phyloP scores from a whole-genome alignment of 257 asterid genomes.

The Capsicum chinense region DNA sequence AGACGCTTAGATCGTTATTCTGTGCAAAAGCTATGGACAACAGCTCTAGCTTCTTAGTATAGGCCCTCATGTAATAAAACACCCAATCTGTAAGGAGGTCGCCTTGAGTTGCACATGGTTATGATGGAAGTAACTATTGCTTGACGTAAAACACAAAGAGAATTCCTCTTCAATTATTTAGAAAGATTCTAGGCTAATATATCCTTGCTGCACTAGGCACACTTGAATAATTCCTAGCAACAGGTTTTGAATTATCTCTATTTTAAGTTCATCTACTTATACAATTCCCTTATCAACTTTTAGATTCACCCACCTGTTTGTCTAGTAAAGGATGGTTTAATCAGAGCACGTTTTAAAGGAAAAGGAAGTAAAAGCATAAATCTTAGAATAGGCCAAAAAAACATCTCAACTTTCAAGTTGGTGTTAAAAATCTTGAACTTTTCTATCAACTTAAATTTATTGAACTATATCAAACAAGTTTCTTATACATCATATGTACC shows the following conservation, averaged over 20 bases:
- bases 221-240: slow-evolving; percentile 45
- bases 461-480: slow-evolving; percentile 58
- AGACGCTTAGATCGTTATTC: no score
- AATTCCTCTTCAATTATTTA: no score
- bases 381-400: not conserved
- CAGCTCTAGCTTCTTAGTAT: no score
- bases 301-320: slow-evolving; percentile 90
- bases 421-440: slow-evolving; percentile 98
- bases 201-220: no score
- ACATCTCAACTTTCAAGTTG: slow-evolving; percentile 69
- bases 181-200: no score
- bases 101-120: no score
- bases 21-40: no score
- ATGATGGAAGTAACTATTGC: no score
- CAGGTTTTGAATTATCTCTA: slow-evolving; percentile 94
- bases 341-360: not conserved
- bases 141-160: no score
- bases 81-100: no score
- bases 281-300: slow-evolving; percentile 82
- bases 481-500: not conserved
- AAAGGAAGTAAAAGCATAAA: no score
- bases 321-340: slow-evolving; percentile 14
- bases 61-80: no score
- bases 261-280: slow-evolving; percentile 70
- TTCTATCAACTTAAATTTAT: slow-evolving; percentile 92